A percentile compares a stretch with the other conserved stretches of the same genome.
Evolutionary conservation across 2,329 filamentous ascomycete genomes (phyloP).

Genomic region (Diplodia seriata): DNA sequence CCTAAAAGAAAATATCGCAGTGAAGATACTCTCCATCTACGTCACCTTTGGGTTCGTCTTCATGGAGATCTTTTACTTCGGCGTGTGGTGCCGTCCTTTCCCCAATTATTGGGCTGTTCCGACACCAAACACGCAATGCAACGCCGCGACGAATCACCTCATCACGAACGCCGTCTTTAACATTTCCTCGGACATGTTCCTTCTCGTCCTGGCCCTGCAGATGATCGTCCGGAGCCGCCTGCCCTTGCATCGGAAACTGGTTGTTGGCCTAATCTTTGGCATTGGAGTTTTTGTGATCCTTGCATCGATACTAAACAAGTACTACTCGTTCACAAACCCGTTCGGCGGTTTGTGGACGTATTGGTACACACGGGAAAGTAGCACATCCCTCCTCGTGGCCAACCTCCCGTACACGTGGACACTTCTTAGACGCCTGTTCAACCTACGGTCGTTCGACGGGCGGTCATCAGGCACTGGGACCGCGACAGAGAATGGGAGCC

Average conservation of each 20-base stretch:
- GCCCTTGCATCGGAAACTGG: constrained; percentile 53
- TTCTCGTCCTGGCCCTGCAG: constrained; percentile 48
- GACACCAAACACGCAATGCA: constrained; percentile 46
- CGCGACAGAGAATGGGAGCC: not conserved
- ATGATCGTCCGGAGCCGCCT: constrained; percentile 49
- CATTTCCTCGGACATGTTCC: constrained; percentile 47
- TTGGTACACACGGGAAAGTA: constrained; percentile 62
- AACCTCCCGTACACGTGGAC: constrained; percentile 62
- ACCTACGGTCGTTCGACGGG: constrained; percentile 42
- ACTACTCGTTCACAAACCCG: constrained; percentile 54
- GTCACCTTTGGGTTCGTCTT: constrained; percentile 45
- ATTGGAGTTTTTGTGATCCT: constrained; percentile 54
- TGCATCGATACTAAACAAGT: constrained; percentile 58
- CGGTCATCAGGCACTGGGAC: constrained; percentile 2
- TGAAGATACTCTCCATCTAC: constrained; percentile 46
- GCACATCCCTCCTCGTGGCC: constrained; percentile 62
- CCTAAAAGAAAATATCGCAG: constrained; percentile 45
- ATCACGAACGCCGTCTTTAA: constrained; percentile 57
- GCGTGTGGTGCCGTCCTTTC: constrained; percentile 51
- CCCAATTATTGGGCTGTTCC: constrained; percentile 46
- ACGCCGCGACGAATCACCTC: constrained; percentile 56
- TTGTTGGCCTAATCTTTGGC: constrained; percentile 59
- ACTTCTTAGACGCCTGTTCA: constrained; percentile 57
- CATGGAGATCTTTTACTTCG: constrained; percentile 52
- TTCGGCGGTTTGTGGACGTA: constrained; percentile 53